Base-by-base conservation (phyloP, 1,284 basidiomycete species). In the Peniophora sp. region DNA sequence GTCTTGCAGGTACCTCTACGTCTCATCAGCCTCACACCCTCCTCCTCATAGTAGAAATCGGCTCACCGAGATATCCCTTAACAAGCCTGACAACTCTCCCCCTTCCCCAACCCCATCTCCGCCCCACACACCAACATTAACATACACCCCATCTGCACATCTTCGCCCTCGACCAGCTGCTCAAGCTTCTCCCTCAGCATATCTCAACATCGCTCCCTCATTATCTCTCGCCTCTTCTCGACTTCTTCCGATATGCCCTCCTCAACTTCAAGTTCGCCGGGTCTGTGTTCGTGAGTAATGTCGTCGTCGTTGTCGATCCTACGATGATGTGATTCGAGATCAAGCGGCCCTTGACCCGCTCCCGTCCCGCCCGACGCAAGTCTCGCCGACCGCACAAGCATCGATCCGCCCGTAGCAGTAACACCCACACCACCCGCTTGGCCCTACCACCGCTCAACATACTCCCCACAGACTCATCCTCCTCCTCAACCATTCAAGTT, bases 121-220 rank as follows among this genome's bases (percentile, higher is more conserved):
- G 69, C 56, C 0, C 73, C 67, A 10, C 79, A 83, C 20, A 88
- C 67, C 2, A 85, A 61, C 2, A 78, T 70, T n/a, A 90, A 60
- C 72, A 85, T 77, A 2, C 84, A 79, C 63, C 87, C 88, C 72
- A 81, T 85, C 59, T 89, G 87, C 1, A 88, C 68, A 57, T 90
- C 81, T 3, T 88, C 87, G 67, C 78, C 67, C 52, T 85, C 81
- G 1, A 77, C 77, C 57, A 81, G 79, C n/a, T 68, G 66, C 52
- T 87, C 82, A 35, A 89, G 55, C 1, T 73, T 71, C 47, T 78
- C 74, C 27, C 72, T 67, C 55, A 88, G 57, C 1, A 78, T 74
- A 2, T 66, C 63, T 77, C 84, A 85, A 2, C 74, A 79, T 8
- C 77, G 64, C 32, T 78, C 44, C 51, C 11, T 46, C 23, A 23